These are phyloP conservation scores for Hanseniaspora thailandica DNA, from an alignment of 805 yeast genomes.

Conservation along the genomic window DNA sequence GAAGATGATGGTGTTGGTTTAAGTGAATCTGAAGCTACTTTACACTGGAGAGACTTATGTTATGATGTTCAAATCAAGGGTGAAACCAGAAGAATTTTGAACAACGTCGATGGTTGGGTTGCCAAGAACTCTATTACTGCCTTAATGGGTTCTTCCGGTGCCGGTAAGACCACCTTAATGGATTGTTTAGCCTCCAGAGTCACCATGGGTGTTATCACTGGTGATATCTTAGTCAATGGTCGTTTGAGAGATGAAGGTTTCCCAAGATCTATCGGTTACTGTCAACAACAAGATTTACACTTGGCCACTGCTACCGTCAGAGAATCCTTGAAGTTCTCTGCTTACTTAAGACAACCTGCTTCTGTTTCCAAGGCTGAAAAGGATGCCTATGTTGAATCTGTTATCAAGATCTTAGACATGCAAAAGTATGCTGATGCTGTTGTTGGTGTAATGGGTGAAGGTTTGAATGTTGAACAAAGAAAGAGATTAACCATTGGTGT, in stretches of 20 bases:
- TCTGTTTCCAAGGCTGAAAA: slow-evolving; percentile 43
- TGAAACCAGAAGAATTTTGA: slow-evolving; percentile 49
- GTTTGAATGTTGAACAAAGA: slow-evolving; percentile 51
- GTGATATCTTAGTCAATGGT: slow-evolving; percentile 59
- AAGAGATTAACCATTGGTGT: slow-evolving; percentile 56
- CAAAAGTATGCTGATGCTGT: slow-evolving; percentile 54
- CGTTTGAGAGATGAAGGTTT: slow-evolving; percentile 47
- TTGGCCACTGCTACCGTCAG: slow-evolving; percentile 55
- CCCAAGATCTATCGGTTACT: slow-evolving; percentile 55
- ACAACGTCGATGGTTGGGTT: slow-evolving; percentile 69
- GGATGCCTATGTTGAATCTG: slow-evolving; percentile 52
- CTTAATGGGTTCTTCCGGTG: slow-evolving; percentile 67
- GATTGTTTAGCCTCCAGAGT: slow-evolving; percentile 62
- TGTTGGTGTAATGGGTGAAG: slow-evolving; percentile 66
- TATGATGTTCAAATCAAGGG: slow-evolving; percentile 55
- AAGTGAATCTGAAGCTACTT: slow-evolving; percentile 36
- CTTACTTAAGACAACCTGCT: slow-evolving; percentile 54
- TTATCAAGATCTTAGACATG: slow-evolving; percentile 55
- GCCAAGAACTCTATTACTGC: slow-evolving; percentile 77
- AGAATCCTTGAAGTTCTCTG: slow-evolving; percentile 58
- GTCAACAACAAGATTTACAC: slow-evolving; percentile 68
- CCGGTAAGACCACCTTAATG: slow-evolving; percentile 66
- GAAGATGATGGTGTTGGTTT: slow-evolving; percentile 25
- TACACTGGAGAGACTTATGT: slow-evolving; percentile 68
- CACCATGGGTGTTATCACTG: slow-evolving; percentile 58